Percentiles rank a stretch among this genome's conserved stretches.
Conservation (phyloP, 2,329 filamentous ascomycete genomes). For the Coniochaeta ligniaria region DNA sequence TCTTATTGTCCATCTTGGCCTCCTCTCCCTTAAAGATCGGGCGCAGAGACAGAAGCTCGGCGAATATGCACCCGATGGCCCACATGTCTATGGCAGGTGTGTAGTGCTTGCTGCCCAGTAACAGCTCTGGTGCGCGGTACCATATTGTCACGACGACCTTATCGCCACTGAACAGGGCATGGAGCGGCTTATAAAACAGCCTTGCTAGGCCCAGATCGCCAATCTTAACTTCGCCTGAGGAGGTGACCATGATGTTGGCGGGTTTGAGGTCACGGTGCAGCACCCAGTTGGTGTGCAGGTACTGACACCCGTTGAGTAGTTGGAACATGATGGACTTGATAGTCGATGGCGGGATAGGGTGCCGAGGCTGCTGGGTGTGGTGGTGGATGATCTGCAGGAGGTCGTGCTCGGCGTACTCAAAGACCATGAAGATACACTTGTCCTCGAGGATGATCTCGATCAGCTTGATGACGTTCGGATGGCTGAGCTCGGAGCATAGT, state of each 20-base stretch:
- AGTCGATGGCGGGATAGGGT: constrained; percentile 80
- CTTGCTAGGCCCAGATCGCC: constrained; percentile 89
- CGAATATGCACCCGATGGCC: constrained; percentile 97
- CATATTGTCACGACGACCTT: constrained; percentile 99
- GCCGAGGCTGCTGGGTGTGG: constrained; percentile 81
- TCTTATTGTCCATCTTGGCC: constrained; percentile 98
- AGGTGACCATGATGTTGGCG: constrained; percentile 98
- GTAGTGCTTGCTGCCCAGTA: constrained; percentile 91
- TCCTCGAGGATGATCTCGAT: constrained; percentile 96
- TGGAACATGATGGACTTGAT: constrained; percentile 95
- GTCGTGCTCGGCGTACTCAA: constrained; percentile 97
- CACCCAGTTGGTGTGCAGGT: constrained; percentile 95
- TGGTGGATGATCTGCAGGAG: constrained; percentile 97
- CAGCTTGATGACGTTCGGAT: constrained; percentile 83
- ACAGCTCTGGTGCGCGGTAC: constrained; percentile 92
- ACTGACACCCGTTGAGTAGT: constrained; percentile 87
- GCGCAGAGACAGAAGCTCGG: constrained; percentile 79
- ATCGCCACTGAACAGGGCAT: constrained; percentile 86
- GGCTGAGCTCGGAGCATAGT: constrained; percentile 82
- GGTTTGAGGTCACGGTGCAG: constrained; percentile 95
- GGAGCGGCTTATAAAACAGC: constrained; percentile 87
- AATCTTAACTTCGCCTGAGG: constrained; percentile 82
- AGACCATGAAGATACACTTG: constrained; percentile 99
- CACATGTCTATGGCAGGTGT: constrained; percentile 95
- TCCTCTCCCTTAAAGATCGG: constrained; percentile 99